A percentile compares a stretch with the other conserved stretches of the same genome.
Evolutionary conservation across 129 eudicot genomes (phyloP).

Genomic region (Solidago caesia): DNA sequence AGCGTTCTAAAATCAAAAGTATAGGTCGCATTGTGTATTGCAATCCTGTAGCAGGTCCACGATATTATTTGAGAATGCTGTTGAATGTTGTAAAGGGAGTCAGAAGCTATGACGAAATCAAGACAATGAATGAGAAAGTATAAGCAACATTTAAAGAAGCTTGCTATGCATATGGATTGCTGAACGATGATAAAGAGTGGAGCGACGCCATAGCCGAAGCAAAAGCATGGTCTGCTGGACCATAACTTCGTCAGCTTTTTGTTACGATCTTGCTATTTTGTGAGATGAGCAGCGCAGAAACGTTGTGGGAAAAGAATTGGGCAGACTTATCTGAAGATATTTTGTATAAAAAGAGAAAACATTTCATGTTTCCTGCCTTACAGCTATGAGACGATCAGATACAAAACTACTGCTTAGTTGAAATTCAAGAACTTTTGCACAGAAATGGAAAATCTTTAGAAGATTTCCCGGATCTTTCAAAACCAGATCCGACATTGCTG

Average conservation of each 20-base stretch:
- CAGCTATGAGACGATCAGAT: neutral
- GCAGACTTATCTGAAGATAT: neutral
- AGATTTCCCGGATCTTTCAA: neutral
- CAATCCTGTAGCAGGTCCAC: neutral
- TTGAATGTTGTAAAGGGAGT: neutral
- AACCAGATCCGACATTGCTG: neutral
- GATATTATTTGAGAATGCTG: neutral
- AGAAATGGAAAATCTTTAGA: neutral
- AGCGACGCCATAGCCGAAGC: neutral
- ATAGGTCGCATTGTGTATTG: neutral
- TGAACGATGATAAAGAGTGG: neutral
- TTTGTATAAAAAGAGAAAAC: neutral
- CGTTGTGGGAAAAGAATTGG: neutral
- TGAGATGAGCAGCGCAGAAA: neutral
- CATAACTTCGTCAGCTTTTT: neutral
- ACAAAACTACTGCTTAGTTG: neutral
- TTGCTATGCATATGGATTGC: neutral
- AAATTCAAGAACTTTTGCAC: neutral
- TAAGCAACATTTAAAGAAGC: neutral
- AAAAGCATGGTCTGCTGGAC: neutral
- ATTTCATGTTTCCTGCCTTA: neutral
- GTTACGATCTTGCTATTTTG: neutral
- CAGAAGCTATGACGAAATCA: no score
- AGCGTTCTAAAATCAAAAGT: neutral
- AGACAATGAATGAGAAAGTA: neutral